Conservation (phyloP, 106 monocot genomes). For the Dioscorea alata region DNA sequence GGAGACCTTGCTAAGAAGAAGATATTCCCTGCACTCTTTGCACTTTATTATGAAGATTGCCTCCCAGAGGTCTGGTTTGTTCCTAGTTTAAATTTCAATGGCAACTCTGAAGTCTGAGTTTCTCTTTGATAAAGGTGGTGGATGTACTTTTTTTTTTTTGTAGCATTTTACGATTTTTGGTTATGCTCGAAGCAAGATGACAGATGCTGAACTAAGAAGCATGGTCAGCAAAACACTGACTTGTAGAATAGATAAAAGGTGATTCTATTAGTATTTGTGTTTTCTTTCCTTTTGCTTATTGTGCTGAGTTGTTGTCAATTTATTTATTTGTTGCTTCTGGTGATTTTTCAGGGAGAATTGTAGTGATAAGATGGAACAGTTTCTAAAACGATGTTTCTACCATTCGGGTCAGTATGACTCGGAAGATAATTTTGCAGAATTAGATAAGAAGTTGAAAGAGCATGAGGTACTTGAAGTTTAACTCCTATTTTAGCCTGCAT, state of each 20-base stretch:
- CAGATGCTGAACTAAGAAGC: constrained; percentile 74
- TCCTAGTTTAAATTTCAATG: too few species aligned
- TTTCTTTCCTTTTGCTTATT: background rate
- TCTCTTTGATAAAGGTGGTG: background rate
- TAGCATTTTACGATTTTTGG: constrained; percentile 97
- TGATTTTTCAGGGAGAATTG: constrained; percentile 66
- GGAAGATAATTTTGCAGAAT: constrained; percentile 54
- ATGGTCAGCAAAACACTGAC: constrained; percentile 86
- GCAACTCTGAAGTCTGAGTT: background rate
- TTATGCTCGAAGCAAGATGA: constrained; percentile 91
- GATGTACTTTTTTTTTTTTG: background rate
- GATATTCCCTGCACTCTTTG: constrained; percentile 95
- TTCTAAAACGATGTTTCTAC: constrained; percentile 81
- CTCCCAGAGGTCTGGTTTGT: constrained; percentile 57
- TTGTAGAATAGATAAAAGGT: constrained; percentile 95
- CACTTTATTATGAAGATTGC: constrained; percentile 90
- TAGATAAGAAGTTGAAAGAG: constrained; percentile 69
- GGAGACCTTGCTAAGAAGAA: constrained; percentile 97
- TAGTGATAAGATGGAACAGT: constrained; percentile 73
- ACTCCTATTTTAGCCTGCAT: too few species aligned
- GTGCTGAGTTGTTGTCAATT: background rate
- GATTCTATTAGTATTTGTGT: background rate
- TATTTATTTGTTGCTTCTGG: background rate
- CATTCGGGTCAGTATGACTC: constrained; percentile 88
- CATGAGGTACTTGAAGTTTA: constrained; percentile 53